Evolutionary conservation across 2,329 filamentous ascomycete species (phyloP), one percentile per base, ranked within the genome.

Genomic region (Rhinocladiella similis): DNA sequence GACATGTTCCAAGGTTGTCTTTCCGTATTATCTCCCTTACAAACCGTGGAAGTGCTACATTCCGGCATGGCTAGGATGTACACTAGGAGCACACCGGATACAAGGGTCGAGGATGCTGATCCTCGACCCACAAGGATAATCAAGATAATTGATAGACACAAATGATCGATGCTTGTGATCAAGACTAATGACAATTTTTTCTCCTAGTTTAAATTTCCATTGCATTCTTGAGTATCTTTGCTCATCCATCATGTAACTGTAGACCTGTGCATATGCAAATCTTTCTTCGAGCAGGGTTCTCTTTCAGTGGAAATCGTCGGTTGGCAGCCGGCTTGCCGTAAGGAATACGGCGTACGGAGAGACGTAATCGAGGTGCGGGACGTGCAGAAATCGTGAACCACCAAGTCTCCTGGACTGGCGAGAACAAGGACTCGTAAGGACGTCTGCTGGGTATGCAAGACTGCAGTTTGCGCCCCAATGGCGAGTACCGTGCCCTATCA

Each of bases 1-100:
- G 22, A 33, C n/a, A 20, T 20, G 22, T 22, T 41, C 14, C 10
- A 33, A 7, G 29, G 10, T 33, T 12, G 10, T 33, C 10, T 9
- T 33, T 33, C 10, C 25, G 25, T 27, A 7, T 33, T 10, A n/a
- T n/a, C n/a, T n/a, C n/a, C n/a, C 10, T 29, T 46, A 20, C 20
- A 46, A 45, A 18, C 7, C 19, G 20, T 45, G 20, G 6, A 20
- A 41, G n/a, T 16, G 19, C 29, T 41, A n/a, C n/a, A 41, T 41
- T 41, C 38, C 14, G 47, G 53, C 45, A 41, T 16, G 27, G 50
- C 39, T 46, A 29, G 47, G 47, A 55, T 36, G 53, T 55, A 56
- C 29, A 22, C 36, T 27, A 22, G 35, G n/a, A n/a, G n/a, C n/a
- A n/a, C n/a, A n/a, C n/a, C n/a, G n/a, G n/a, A n/a, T n/a, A 27